Conservation (phyloP, 495 filamentous ascomycete species). For the Hypomontagnella monticulosa region DNA sequence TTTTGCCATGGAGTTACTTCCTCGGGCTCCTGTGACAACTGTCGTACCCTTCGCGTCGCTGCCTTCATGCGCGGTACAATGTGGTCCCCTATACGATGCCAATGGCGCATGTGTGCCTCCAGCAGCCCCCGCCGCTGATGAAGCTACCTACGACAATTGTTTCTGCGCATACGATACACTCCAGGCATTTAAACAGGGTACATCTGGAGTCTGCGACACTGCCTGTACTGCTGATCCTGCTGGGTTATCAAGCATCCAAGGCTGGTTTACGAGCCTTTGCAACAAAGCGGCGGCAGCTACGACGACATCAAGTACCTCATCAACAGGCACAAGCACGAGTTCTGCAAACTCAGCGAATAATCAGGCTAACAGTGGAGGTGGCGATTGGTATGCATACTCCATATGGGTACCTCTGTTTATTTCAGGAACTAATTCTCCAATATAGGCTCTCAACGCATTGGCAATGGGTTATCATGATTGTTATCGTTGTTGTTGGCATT, state of each 20-base stretch:
- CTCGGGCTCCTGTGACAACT: slow-evolving; percentile 48
- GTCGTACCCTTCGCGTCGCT: slow-evolving; percentile 57
- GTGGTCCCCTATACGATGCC: slow-evolving; percentile 62
- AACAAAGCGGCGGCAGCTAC: slow-evolving; percentile 37
- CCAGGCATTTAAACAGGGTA: slow-evolving; percentile 52
- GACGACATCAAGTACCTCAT: slow-evolving; percentile 36
- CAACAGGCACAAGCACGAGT: slow-evolving; percentile 33
- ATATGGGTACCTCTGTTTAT: not conserved
- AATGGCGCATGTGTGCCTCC: slow-evolving; percentile 64
- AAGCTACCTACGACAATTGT: slow-evolving; percentile 51
- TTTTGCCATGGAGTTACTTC: slow-evolving; percentile 29
- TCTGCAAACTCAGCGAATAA: slow-evolving; percentile 24
- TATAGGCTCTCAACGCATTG: slow-evolving; percentile 60
- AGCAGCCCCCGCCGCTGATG: slow-evolving; percentile 39
- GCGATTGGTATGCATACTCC: slow-evolving; percentile 41
- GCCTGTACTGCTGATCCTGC: slow-evolving; percentile 46
- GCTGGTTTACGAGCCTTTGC: slow-evolving; percentile 62
- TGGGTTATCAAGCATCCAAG: slow-evolving; percentile 54
- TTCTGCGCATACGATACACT: slow-evolving; percentile 59
- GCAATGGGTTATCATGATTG: slow-evolving; percentile 66
- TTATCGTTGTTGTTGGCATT: slow-evolving; percentile 62
- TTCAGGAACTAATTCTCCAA: slow-evolving; percentile 15
- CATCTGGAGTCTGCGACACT: slow-evolving; percentile 53
- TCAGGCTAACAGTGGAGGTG: slow-evolving; percentile 22
- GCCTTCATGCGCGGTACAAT: slow-evolving; percentile 57